Percentiles rank a stretch among this genome's conserved stretches.
Conservation (phyloP, 352 stramenopile genomes). For the Globisporangium canariense region DNA sequence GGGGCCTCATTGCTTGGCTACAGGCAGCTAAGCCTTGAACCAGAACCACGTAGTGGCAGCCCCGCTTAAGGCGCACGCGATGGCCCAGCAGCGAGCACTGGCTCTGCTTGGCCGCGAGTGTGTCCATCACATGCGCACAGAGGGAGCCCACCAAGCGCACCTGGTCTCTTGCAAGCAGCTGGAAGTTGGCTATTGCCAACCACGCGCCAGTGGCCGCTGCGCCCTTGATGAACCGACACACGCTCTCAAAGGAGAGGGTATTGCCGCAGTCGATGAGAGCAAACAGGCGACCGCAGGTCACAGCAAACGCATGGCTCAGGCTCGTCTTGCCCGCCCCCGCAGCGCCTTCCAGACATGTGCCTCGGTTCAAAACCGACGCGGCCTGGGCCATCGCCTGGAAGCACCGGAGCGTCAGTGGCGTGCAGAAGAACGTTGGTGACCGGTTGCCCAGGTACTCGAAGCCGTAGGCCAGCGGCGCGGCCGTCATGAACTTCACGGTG, state of each 20-base stretch:
- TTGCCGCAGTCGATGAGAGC: conserved; percentile 37
- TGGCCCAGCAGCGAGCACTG: conserved; percentile 38
- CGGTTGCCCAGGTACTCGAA: conserved; percentile 72
- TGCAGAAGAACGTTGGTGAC: conserved; percentile 34
- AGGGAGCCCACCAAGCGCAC: conserved; percentile 30
- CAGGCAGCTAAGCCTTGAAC: not conserved
- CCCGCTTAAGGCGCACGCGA: conserved; percentile 43
- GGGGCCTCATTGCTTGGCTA: not conserved
- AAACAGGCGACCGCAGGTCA: conserved; percentile 48
- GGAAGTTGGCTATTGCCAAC: conserved; percentile 42
- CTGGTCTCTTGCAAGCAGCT: conserved; percentile 20
- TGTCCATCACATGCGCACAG: conserved; percentile 47
- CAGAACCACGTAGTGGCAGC: conserved; percentile 36
- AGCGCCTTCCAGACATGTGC: conserved; percentile 36
- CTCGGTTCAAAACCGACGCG: conserved; percentile 33
- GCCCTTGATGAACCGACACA: conserved; percentile 50
- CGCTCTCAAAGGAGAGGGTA: conserved; percentile 22
- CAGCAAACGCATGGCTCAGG: conserved; percentile 33
- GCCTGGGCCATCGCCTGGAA: conserved; percentile 50
- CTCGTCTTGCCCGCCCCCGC: conserved; percentile 44
- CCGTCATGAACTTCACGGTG: conserved; percentile 47
- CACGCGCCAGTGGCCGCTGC: conserved; percentile 49
- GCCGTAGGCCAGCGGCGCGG: conserved; percentile 46
- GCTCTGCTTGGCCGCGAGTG: conserved; percentile 28
- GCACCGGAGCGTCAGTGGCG: conserved; percentile 57